Base-by-base conservation (phyloP, 768 basidiomycete genomes). In the Galerina marginata region DNA sequence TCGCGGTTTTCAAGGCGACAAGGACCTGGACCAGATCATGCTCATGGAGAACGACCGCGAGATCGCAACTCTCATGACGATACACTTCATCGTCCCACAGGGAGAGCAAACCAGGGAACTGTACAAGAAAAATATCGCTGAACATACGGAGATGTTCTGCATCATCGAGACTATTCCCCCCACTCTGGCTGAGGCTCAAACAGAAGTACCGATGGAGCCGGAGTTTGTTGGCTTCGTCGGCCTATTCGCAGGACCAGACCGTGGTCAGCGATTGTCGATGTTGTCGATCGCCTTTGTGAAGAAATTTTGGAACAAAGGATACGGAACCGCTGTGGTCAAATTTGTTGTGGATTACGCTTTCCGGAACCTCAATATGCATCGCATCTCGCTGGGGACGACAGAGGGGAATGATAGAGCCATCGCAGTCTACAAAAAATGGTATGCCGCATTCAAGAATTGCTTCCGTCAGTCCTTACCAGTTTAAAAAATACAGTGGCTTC, bases 121-220 rank as follows among this genome's bases (percentile, higher is more conserved):
- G 36, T 48, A 47, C n/a, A 40, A 38, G 44, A 45, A 63, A 37
- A 25, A 14, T 1, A 36, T 62, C n/a, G 58, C 62, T n/a, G 53
- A 52, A 9, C 45, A 53, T 15, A 33, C 55, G 7, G 61, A 63
- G 23, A 62, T 65, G 50, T 63, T 62, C 36, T 65, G 63, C 23
- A 26, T 65, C 15, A 38, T 65, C 26, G 63, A 65, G 50, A 53
- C 37, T 29, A 39, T 55, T 25, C 36, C 46, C 20, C 2, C 20
- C 1, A 20, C 20, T 20, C 20, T 1, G 6, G 11, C 23, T 7
- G 42, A 16, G 11, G 15, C 3, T 16, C 36, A 10, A 12, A 6
- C 40, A 12, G 16, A 33, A 15, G 48, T 3, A 38, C 23, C n/a
- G n/a, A n/a, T n/a, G n/a, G n/a, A n/a, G n/a, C n/a, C 54, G 10